These are phyloP conservation scores for Sclerotinia borealis DNA, from an alignment of 2,329 filamentous ascomycete species.

Conservation along the genomic window DNA sequence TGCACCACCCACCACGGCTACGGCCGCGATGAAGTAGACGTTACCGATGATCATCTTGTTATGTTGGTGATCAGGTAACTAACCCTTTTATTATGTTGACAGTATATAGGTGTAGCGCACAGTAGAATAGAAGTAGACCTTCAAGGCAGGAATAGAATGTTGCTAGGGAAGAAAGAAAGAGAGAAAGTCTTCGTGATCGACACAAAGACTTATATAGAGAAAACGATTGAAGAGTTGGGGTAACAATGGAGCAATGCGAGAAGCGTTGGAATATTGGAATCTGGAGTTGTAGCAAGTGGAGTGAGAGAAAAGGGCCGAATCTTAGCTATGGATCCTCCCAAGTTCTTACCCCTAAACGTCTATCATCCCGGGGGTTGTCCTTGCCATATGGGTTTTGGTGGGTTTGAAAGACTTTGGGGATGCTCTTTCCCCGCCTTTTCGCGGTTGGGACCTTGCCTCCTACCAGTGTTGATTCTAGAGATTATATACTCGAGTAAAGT, in stretches of 20 bases:
- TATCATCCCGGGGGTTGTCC: neutral
- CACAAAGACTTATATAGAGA: conserved; percentile 7
- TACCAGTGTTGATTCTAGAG: neutral
- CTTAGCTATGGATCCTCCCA: neutral
- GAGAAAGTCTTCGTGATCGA: neutral
- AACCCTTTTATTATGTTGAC: conserved; percentile 1
- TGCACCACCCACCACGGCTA: conserved; percentile 31
- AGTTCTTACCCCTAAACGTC: neutral
- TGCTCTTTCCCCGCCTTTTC: neutral
- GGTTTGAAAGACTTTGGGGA: neutral
- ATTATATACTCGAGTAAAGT: neutral
- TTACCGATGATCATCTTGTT: conserved; percentile 27
- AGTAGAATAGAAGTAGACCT: neutral
- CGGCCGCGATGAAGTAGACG: conserved; percentile 30
- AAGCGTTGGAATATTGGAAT: neutral
- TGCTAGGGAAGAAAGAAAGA: neutral
- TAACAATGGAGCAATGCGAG: conserved; percentile 1
- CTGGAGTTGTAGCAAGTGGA: neutral
- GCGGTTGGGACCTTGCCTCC: neutral
- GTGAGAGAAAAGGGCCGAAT: conserved; percentile 4
- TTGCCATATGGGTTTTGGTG: neutral
- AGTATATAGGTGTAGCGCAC: neutral
- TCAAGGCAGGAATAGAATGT: neutral
- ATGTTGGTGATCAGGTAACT: neutral
- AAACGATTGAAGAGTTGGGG: neutral